Evolutionary conservation across 2,329 filamentous ascomycete genomes (phyloP), one percentile per base, ranked within the genome.

Genomic region (Exophiala spinifera): DNA sequence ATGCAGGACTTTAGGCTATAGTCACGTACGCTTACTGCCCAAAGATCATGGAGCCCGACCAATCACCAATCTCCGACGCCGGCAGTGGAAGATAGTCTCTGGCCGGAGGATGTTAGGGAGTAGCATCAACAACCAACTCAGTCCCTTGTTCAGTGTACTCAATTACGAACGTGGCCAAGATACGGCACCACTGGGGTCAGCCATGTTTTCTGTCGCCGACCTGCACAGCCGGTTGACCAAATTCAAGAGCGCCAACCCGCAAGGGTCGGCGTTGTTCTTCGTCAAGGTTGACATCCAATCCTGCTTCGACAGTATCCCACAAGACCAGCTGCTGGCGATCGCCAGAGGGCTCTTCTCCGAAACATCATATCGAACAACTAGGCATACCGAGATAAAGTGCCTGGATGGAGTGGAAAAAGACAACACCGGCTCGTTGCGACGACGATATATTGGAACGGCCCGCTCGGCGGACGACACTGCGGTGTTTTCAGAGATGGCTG

Each of bases 291-390:
- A 99, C 66, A 91, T 99, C 17, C 83, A 89, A 67, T 84, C 89
- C 1, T 95, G 92, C 63, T 99, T 96, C 68, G 94, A 99, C 70
- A 96, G 88, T 0, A 96, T 99, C 42, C 94, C 94, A 0, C 94
- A 97, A 68, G 72, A 80, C 21, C 82, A 83, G 1, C 76, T 97
- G 15, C 66, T 96, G 31, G 68, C 76, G 20, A 75, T 97, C 21
- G 80, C 95, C 59, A 73, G 77, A 39, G 67, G 70, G 60, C 54
- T 84, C 66, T 49, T 83, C 80, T 60, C 82, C 70, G 59, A 87
- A 53, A 70, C 78, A 2, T 73, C 75, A 19, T 99, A 99, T 66
- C 78, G 79, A 6, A 79, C 95, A 45, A 79, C 79, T 6, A 91
- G 85, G 61, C 86, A 96, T 64, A 82, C 84, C 5, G 87, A 95